phyloP scores from a whole-genome alignment of 257 asterid genomes.

The Nicotiana otophora region DNA sequence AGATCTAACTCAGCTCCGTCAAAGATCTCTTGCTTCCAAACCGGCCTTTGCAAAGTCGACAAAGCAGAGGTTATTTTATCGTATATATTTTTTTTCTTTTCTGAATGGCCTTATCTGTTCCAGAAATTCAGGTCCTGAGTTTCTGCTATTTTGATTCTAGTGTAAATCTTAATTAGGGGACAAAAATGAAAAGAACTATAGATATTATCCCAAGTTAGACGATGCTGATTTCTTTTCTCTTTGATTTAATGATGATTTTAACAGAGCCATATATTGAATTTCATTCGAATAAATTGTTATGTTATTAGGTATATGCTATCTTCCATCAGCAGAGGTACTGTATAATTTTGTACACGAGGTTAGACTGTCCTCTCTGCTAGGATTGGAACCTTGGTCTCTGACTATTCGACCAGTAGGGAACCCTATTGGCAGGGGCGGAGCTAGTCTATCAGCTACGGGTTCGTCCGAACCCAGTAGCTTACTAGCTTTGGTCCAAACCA shows the following conservation, averaged over 20 bases:
- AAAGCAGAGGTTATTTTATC: too few relatives aligned
- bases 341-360: background rate
- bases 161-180: background rate
- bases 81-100: too few relatives aligned
- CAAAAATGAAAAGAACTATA: background rate
- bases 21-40: background rate
- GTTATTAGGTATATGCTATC: background rate
- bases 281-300: too few relatives aligned
- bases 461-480: too few relatives aligned
- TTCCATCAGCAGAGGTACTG: background rate
- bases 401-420: background rate
- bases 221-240: background rate
- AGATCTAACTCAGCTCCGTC: too few relatives aligned
- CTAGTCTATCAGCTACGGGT: too few relatives aligned
- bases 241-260: background rate
- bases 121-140: background rate
- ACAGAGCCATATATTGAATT: background rate
- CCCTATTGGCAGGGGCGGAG: too few relatives aligned
- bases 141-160: background rate
- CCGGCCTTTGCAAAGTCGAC: background rate
- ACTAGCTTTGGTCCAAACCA: too few relatives aligned
- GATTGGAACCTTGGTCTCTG: background rate
- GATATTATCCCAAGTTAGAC: background rate
- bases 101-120: too few relatives aligned
- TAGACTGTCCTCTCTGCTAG: background rate